Evolutionary conservation across 495 filamentous ascomycete genomes (phyloP), one percentile per base, ranked within the genome.

Genomic region (Penicillium coprophilum): DNA sequence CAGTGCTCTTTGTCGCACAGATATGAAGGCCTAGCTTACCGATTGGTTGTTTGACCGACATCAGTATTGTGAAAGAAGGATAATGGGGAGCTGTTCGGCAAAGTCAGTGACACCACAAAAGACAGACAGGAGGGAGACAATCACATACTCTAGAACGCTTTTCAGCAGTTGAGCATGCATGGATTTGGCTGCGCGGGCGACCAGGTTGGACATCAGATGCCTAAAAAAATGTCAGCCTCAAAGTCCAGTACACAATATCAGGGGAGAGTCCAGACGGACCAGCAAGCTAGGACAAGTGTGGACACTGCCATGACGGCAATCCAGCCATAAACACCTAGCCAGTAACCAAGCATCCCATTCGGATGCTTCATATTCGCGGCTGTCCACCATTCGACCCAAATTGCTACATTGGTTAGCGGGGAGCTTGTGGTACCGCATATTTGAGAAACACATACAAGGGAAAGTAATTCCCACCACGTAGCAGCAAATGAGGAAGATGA

Each of bases 371-470:
- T n/a, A 24, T 53, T 53, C 20, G 20, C 17, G 23, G 7, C 38
- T 13, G 50, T 44, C 50, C 50, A 53, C 50, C 50, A 53, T 17
- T 53, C 38, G 4, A 53, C 21, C 50, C 50, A 53, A 36, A 53
- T 53, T 12, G 48, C 48, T 50, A 39, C 28, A 30, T 30, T 10
- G 28, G 28, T 30, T 30, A 30, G 28, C 28, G 28, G 11, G 46
- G 28, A n/a, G 23, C 23, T 45, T 23, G 41, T 23, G 41, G 41
- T 45, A 45, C 19, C 23, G 6, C 23, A 23, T 19, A 23, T 45
- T 45, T 23, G 23, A 17, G 41, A 23, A 19, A 48, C 21, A 48
- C 46, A 9, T 48, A 48, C 46, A 17, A 28, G 46, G 46, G 23
- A 48, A 48, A 13, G 46, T 31, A 21, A 48, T 48, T 27, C 46